Conservation (phyloP, 129 eudicot species). For the Mikania micrantha region DNA sequence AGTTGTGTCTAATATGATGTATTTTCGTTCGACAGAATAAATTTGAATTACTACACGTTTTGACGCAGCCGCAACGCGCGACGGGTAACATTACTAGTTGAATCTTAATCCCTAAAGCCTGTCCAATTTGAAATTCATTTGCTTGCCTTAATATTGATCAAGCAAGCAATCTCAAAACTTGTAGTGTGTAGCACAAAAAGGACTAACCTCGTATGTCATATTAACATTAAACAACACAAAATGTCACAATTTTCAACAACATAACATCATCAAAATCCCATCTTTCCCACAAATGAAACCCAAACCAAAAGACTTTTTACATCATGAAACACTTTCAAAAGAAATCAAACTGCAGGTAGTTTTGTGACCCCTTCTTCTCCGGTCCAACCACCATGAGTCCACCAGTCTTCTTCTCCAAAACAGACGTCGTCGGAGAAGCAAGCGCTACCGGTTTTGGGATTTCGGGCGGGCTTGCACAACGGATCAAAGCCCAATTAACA, state of each 20-base stretch:
- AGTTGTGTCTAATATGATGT: no score
- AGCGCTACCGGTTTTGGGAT: conserved; percentile 67
- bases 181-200: background rate
- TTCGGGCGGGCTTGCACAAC: conserved; percentile 93
- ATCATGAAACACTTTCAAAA: conserved; percentile 30
- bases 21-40: no score
- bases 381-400: conserved; percentile 31
- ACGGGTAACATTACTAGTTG: no score
- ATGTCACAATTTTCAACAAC: conserved; percentile 17
- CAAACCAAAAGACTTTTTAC: conserved; percentile 3
- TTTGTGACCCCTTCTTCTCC: conserved; percentile 55
- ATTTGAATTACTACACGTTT: no score
- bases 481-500: conserved; percentile 89
- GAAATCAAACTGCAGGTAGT: conserved; percentile 84
- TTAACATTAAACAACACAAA: conserved; percentile 20
- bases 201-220: conserved; percentile 5
- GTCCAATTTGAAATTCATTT: background rate
- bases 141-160: background rate
- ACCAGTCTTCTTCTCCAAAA: conserved; percentile 41
- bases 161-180: background rate
- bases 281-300: conserved; percentile 16
- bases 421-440: conserved; percentile 31
- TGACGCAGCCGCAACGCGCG: no score
- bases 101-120: background rate
- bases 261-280: conserved; percentile 19